phyloP scores from a whole-genome alignment of 371 early-diverging fungal species.

The Dichotomocladium elegans region DNA sequence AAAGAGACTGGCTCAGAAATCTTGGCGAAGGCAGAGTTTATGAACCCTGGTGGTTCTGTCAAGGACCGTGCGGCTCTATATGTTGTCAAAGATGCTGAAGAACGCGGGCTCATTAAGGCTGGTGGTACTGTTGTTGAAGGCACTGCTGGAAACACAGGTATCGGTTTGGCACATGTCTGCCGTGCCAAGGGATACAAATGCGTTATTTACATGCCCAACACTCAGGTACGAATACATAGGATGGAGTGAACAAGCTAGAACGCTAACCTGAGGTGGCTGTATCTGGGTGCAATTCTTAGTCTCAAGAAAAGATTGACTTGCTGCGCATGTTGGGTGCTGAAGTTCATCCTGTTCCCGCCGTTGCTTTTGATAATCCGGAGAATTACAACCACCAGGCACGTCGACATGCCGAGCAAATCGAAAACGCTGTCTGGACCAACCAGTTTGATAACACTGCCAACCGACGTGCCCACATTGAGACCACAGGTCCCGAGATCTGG shows the following conservation, averaged over 20 bases:
- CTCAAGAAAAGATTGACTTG: slow-evolving; percentile 92
- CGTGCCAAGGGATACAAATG: slow-evolving; percentile 93
- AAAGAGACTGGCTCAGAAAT: slow-evolving; percentile 86
- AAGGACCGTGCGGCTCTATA: slow-evolving; percentile 94
- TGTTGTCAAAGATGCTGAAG: slow-evolving; percentile 92
- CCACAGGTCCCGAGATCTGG: slow-evolving; percentile 94
- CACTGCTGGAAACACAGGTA: slow-evolving; percentile 96
- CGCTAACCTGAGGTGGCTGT: no score
- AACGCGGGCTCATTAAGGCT: slow-evolving; percentile 74
- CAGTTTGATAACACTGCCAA: slow-evolving; percentile 88
- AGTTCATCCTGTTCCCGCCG: slow-evolving; percentile 86
- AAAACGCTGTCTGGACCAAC: slow-evolving; percentile 95
- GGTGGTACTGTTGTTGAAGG: slow-evolving; percentile 97
- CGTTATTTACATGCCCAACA: slow-evolving; percentile 97
- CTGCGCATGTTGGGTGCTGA: slow-evolving; percentile 90
- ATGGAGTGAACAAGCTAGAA: background rate
- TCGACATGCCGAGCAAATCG: slow-evolving; percentile 73
- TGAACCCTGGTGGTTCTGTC: slow-evolving; percentile 98
- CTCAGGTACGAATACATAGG: slow-evolving; percentile 56
- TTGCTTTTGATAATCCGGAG: slow-evolving; percentile 85
- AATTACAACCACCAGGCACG: slow-evolving; percentile 96
- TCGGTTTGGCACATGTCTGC: slow-evolving; percentile 95
- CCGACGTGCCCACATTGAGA: slow-evolving; percentile 88
- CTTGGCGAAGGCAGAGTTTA: slow-evolving; percentile 93
- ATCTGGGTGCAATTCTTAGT: slow-evolving; percentile 40